Evolutionary conservation across 768 basidiomycete species (phyloP).

Genomic region (Glaciozyma antarctica): DNA sequence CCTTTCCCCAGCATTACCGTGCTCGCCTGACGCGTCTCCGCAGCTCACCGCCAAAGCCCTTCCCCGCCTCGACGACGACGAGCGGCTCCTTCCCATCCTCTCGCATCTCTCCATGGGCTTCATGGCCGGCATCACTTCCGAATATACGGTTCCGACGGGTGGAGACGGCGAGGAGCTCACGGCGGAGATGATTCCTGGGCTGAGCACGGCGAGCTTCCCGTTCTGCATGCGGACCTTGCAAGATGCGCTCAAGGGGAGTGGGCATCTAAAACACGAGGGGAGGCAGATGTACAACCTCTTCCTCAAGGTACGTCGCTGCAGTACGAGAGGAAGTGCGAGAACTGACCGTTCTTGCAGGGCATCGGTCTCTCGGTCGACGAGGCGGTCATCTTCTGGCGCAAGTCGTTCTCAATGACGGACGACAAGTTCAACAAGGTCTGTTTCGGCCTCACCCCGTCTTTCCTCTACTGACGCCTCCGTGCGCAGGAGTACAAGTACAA

Average conservation of each 20-base stretch:
- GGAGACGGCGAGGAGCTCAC: conserved; percentile 58
- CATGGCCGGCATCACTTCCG: conserved; percentile 76
- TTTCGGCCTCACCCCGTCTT: too few relatives aligned
- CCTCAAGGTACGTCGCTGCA: conserved; percentile 60
- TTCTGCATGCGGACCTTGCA: conserved; percentile 90
- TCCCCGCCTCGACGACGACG: conserved; percentile 88
- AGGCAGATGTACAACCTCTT: conserved; percentile 86
- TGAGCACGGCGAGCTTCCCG: conserved; percentile 82
- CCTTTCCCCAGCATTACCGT: neutral
- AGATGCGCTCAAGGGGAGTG: conserved; percentile 61
- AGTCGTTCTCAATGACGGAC: conserved; percentile 71
- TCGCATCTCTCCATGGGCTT: conserved; percentile 89
- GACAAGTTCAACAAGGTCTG: conserved; percentile 81
- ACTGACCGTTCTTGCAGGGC: conserved; percentile 48
- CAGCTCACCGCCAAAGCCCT: conserved; percentile 77
- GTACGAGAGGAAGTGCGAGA: too few relatives aligned
- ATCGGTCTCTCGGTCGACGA: conserved; percentile 90
- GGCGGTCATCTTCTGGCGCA: conserved; percentile 85
- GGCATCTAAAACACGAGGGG: conserved; percentile 86
- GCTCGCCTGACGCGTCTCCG: neutral
- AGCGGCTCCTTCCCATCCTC: conserved; percentile 76
- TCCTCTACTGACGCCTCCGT: too few relatives aligned
- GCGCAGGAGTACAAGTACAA: conserved; percentile 77
- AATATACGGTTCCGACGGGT: conserved; percentile 57
- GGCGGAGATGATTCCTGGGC: conserved; percentile 86